A percentile compares a stretch with the other conserved stretches of the same genome.
These are phyloP conservation scores for Sporothrix luriei DNA, from an alignment of 2,329 filamentous ascomycete species.

Conservation along the genomic window DNA sequence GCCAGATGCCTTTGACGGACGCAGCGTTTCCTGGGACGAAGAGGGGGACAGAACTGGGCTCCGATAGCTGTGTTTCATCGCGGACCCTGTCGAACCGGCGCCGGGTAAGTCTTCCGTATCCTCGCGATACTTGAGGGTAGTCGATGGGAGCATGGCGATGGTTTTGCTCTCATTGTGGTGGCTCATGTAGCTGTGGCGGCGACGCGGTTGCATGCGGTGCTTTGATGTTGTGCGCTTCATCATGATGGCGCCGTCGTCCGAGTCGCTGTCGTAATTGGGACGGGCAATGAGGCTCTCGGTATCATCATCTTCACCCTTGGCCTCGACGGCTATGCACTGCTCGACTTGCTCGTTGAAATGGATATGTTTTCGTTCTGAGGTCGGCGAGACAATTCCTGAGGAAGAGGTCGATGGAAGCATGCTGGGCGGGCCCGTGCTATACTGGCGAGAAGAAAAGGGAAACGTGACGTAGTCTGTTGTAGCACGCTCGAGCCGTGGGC, in stretches of 20 bases:
- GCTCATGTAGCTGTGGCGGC: conserved; percentile 45
- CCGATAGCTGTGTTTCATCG: conserved; percentile 62
- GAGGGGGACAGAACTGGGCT: conserved; percentile 67
- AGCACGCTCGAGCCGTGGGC: conserved; percentile 62
- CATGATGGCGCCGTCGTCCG: conserved; percentile 77
- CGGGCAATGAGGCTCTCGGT: conserved; percentile 60
- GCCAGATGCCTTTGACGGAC: conserved; percentile 67
- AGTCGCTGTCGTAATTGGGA: conserved; percentile 61
- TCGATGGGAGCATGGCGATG: conserved; percentile 84
- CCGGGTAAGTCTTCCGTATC: conserved; percentile 61
- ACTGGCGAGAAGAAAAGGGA: conserved; percentile 62
- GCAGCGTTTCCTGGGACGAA: conserved; percentile 79
- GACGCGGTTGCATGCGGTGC: conserved; percentile 59
- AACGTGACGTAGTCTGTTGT: conserved; percentile 70
- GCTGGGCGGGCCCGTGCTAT: conserved; percentile 65
- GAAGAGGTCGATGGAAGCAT: conserved; percentile 68
- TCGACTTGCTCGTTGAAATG: conserved; percentile 96
- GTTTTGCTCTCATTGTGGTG: conserved; percentile 69
- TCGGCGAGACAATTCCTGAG: conserved; percentile 67
- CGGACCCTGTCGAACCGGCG: conserved; percentile 61
- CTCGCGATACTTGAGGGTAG: conserved; percentile 80
- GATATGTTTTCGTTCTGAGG: conserved; percentile 77
- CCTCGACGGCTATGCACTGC: conserved; percentile 91
- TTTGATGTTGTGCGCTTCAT: conserved; percentile 69
- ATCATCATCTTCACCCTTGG: conserved; percentile 76